A percentile compares a stretch with the other conserved stretches of the same genome.
Conservation (phyloP, 768 basidiomycete species). For the Amanita pseudoporphyria region DNA sequence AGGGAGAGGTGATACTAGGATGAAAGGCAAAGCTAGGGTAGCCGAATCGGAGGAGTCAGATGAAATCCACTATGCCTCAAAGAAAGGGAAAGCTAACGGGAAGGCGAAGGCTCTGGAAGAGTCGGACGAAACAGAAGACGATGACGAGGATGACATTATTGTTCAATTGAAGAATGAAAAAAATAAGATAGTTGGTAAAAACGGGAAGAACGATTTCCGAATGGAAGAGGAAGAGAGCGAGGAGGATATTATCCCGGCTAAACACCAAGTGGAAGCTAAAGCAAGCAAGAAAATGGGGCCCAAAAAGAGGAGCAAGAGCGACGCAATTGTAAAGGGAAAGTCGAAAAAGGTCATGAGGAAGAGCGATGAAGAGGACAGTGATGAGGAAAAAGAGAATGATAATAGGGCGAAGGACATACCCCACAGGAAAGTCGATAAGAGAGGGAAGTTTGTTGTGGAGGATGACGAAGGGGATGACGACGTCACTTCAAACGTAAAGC, state of each 20-base stretch:
- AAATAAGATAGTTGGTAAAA: not conserved
- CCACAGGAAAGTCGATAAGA: not conserved
- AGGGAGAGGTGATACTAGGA: too few species aligned
- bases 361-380: not conserved
- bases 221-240: not conserved
- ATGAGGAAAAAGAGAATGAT: not conserved
- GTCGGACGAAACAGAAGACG: constrained; percentile 8
- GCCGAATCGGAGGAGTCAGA: not conserved
- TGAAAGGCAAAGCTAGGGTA: not conserved
- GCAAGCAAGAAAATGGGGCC: not conserved
- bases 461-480: constrained; percentile 1
- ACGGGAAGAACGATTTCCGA: not conserved
- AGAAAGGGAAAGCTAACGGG: not conserved
- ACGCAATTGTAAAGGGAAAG: constrained; percentile 6
- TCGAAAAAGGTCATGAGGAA: not conserved
- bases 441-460: not conserved
- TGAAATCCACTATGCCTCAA: not conserved
- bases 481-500: not conserved
- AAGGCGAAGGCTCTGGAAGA: not conserved
- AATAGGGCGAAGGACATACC: not conserved
- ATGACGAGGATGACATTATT: not conserved
- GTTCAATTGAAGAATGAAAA: not conserved
- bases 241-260: not conserved
- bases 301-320: not conserved
- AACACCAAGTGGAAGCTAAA: not conserved